Percentiles rank a stretch among this genome's conserved stretches.
Conservation (phyloP, 2,329 filamentous ascomycete species). For the Pseudogymnoascus sp. region DNA sequence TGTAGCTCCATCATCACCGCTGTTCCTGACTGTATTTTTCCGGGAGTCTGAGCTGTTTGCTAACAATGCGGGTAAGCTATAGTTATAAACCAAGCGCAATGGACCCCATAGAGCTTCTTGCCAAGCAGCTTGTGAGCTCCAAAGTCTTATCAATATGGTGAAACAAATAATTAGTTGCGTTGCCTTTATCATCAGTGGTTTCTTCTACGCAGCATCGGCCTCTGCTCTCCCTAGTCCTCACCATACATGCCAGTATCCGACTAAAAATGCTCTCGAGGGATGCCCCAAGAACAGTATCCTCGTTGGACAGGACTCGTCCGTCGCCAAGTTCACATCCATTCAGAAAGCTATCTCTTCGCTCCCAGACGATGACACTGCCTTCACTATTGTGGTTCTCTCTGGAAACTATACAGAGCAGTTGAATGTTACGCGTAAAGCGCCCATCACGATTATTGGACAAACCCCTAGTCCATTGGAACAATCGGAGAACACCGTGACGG, state of each 20-base stretch:
- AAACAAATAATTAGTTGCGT: neutral
- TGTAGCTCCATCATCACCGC: neutral
- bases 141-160: neutral
- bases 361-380: slow-evolving; percentile 14
- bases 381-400: slow-evolving; percentile 52
- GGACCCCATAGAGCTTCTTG: neutral
- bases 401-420: slow-evolving; percentile 51
- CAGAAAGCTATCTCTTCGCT: slow-evolving; percentile 32
- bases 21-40: neutral
- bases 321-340: slow-evolving; percentile 34
- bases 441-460: slow-evolving; percentile 55
- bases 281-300: slow-evolving; percentile 37
- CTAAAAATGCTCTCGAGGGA: slow-evolving; percentile 28
- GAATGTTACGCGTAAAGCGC: slow-evolving; percentile 55
- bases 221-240: neutral
- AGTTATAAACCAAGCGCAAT: neutral
- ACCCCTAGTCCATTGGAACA: slow-evolving; percentile 21
- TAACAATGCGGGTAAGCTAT: neutral
- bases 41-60: neutral
- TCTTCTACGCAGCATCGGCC: neutral
- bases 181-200: neutral
- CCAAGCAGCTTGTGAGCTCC: neutral
- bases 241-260: slow-evolving; percentile 12
- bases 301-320: slow-evolving; percentile 32
- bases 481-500: slow-evolving; percentile 41